Base-by-base conservation (phyloP, 1,284 basidiomycete species). In the Cerrena zonata region DNA sequence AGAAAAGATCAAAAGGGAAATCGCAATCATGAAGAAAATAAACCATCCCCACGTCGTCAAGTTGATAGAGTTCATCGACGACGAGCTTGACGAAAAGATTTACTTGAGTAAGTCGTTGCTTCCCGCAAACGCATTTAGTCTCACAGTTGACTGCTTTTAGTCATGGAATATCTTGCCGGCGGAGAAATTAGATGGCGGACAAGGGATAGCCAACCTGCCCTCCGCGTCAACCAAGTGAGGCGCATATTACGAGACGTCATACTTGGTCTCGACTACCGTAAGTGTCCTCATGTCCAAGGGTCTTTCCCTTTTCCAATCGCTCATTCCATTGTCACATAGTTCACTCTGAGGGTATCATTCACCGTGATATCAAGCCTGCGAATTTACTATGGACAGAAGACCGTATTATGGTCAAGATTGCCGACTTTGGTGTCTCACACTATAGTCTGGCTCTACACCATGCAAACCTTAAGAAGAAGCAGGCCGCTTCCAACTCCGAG, bases 341-440 rank as follows among this genome's bases (percentile, higher is more conserved):
- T 4, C 95, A 99, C 66, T 84, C 90, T 62, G 92, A 98, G 65
- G 95, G 95, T 34, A 97, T 99, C 68, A 98, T 99, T 48, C 96
- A 99, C 70, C 91, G 96, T 52, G 96, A 99, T 69, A 98, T 99
- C 75, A 99, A 99, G 69, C 96, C 96, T 11, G 93, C 92, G 52
- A 99, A 99, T 67, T 82, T 99, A 30, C 79, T 99, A 15, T 93
- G 89, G 83, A 89, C 90, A 15, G 77, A 78, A 30, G 86, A 93
- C 69, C 82, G 86, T 43, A 77, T 78, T 52, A 83, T 79, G 51
- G 94, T 98, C 71, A 99, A 99, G 71, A 99, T 99, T 56, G 93
- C 89, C 21, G 92, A 95, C 71, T 99, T 99, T 69, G 95, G 96
- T 50, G 94, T 96, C 50, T 94, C 94, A 7, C 93, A 96, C 66